Conservation (phyloP, 345 rosid genomes). For the Streptanthus diversifolius region DNA sequence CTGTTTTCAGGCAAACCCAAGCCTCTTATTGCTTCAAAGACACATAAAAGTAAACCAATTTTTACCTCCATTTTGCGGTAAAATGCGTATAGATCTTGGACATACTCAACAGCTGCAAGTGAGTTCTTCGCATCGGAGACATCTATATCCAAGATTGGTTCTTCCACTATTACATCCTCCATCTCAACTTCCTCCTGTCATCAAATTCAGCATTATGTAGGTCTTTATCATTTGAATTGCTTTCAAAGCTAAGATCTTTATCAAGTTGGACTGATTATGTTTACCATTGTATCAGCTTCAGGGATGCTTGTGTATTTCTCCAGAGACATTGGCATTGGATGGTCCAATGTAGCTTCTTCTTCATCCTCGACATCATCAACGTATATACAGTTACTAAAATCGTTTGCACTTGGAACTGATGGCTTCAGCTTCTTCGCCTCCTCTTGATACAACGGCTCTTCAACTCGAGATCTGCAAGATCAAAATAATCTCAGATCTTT, state of each 20-base stretch:
- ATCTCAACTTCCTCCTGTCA: constrained; percentile 78
- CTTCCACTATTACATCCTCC: constrained; percentile 65
- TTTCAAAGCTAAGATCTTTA: not conserved
- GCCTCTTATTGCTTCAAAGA: not conserved
- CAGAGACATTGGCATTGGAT: constrained; percentile 59
- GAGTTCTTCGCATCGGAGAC: constrained; percentile 57
- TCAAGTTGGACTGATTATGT: not conserved
- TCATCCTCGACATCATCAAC: constrained; percentile 45
- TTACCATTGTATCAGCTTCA: constrained; percentile 57
- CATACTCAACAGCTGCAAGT: constrained; percentile 80
- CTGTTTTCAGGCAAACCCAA: not conserved
- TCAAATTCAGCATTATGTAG: not conserved
- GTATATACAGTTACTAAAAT: constrained; percentile 51
- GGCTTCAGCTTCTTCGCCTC: constrained; percentile 59
- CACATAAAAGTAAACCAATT: not conserved
- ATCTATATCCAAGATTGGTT: constrained; percentile 69
- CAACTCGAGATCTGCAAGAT: constrained; percentile 16
- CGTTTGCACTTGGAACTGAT: constrained; percentile 39
- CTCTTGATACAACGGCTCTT: not conserved
- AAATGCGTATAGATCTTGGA: constrained; percentile 59
- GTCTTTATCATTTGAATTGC: not conserved
- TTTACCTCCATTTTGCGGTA: constrained; percentile 74
- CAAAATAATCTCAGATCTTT: constrained; percentile 32
- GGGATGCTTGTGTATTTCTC: constrained; percentile 45
- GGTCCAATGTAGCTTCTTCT: constrained; percentile 40